Base-by-base conservation (phyloP, 1,284 basidiomycete species). In the Pterulicium gracile region DNA sequence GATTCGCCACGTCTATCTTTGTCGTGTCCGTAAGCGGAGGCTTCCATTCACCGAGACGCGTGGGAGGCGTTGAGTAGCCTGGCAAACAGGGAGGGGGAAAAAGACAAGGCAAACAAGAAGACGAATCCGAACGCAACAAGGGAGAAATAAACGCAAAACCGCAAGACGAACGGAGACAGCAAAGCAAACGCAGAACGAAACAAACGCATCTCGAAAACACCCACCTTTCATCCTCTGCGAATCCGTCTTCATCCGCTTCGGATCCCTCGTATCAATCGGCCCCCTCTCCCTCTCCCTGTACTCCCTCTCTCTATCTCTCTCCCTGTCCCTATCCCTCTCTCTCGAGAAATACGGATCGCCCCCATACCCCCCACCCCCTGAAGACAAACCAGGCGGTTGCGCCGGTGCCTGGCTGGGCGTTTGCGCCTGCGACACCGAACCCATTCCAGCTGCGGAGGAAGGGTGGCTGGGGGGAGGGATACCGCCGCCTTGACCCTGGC, bases 341-440 rank as follows among this genome's bases (percentile, higher is more conserved):
- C 55, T 46, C 21, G 65, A 66, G 39, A 58, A 55, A 36, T 70
- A 63, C 45, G 67, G 60, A 21, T 40, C 40, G 14, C 43, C 24
- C 3, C 39, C 40, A 22, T 60, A 58, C 17, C 60, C 47, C 19
- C 55, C 57, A 2, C 58, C 51, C 14, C 61, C 58, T 18, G 54
- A 58, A 50, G 51, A 65, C 48, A 69, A 55, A 63, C 62, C 51
- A 59, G n/a, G n/a, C n/a, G n/a, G n/a, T n/a, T n/a, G n/a, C n/a
- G n/a, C n/a, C n/a, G n/a, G 10, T n/a, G 27, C 27, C 27, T 10
- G 27, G 27, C 27, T 32, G 27, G n/a, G 27, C 10, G 27, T n/a
- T n/a, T 32, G 7, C 10, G 10, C 27, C 27, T 32, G 27, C 27
- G 27, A 32, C n/a, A 32, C 27, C 27, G 27, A n/a, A n/a, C 10